phyloP scores from a whole-genome alignment of 2,329 filamentous ascomycete genomes.

The Polytolypa hystricis region DNA sequence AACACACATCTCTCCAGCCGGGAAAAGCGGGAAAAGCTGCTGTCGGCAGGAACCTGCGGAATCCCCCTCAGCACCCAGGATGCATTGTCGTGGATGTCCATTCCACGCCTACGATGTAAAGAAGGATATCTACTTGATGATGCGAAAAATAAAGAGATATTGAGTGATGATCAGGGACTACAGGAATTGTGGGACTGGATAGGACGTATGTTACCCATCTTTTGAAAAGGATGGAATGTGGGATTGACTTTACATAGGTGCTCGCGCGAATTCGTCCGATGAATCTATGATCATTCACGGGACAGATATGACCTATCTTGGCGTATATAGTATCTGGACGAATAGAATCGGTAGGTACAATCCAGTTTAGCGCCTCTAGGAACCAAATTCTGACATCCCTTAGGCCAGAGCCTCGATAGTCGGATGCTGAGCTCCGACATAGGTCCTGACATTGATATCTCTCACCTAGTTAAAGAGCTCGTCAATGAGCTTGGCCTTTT shows the following conservation, averaged over 20 bases:
- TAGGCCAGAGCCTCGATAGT: constrained; percentile 24
- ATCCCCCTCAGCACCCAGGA: constrained; percentile 26
- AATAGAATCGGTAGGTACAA: constrained; percentile 39
- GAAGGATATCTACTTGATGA: constrained; percentile 46
- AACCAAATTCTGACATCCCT: constrained; percentile 8
- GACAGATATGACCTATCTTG: constrained; percentile 51
- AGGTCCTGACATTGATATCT: constrained; percentile 18
- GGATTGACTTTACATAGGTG: constrained; percentile 24
- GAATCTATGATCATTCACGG: constrained; percentile 45
- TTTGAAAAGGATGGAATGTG: no score
- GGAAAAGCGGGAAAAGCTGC: constrained; percentile 25
- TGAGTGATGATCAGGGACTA: constrained; percentile 45
- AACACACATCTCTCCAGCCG: constrained; percentile 29
- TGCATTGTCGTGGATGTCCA: constrained; percentile 29
- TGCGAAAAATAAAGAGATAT: constrained; percentile 43
- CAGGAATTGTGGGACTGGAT: constrained; percentile 50
- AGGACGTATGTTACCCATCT: constrained; percentile 31
- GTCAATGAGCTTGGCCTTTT: constrained; percentile 41
- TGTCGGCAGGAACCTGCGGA: constrained; percentile 21
- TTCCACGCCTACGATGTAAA: constrained; percentile 39
- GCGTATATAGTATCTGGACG: constrained; percentile 48
- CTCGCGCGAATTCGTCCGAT: constrained; percentile 29
- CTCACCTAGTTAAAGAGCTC: constrained; percentile 39
- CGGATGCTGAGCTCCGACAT: constrained; percentile 20
- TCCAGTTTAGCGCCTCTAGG: no score